Evolutionary conservation across 176 grass and related monocot species (phyloP).

Genomic region (Aegilops longissima): DNA sequence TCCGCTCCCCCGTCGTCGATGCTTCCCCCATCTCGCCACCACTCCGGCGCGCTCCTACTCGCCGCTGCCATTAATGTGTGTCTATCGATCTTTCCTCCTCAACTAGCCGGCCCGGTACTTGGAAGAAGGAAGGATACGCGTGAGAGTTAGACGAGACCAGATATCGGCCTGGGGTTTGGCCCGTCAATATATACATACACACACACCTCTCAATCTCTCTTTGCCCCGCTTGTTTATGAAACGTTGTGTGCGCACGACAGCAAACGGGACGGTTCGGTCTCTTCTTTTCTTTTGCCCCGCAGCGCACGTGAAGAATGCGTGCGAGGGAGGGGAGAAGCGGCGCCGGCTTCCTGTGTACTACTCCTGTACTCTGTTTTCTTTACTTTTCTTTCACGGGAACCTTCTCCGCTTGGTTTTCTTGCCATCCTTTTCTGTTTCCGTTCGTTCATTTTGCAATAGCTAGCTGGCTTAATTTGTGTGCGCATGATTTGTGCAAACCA

Average conservation of each 20-base stretch:
- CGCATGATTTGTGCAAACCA: slow-evolving; percentile 20
- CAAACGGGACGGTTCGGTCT: neutral
- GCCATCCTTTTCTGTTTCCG: neutral
- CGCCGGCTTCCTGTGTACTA: neutral
- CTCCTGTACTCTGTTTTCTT: neutral
- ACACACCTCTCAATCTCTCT: neutral
- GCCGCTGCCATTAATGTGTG: slow-evolving; percentile 20
- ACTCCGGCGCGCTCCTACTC: neutral
- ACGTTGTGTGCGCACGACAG: neutral
- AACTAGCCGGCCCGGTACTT: neutral
- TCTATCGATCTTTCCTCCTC: neutral
- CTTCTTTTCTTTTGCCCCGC: slow-evolving; percentile 16
- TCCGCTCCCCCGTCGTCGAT: neutral
- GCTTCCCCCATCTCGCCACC: neutral
- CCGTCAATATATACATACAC: neutral
- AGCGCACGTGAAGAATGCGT: slow-evolving; percentile 42
- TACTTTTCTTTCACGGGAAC: neutral
- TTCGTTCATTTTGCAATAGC: too few species aligned
- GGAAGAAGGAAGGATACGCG: neutral
- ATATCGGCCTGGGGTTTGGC: neutral
- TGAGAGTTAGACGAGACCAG: neutral
- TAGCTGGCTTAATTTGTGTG: neutral
- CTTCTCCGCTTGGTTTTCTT: neutral
- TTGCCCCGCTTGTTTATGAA: neutral
- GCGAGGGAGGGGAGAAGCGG: neutral